Conservation (phyloP, 176 grass and related monocot genomes). For the Saccharum officinarum region DNA sequence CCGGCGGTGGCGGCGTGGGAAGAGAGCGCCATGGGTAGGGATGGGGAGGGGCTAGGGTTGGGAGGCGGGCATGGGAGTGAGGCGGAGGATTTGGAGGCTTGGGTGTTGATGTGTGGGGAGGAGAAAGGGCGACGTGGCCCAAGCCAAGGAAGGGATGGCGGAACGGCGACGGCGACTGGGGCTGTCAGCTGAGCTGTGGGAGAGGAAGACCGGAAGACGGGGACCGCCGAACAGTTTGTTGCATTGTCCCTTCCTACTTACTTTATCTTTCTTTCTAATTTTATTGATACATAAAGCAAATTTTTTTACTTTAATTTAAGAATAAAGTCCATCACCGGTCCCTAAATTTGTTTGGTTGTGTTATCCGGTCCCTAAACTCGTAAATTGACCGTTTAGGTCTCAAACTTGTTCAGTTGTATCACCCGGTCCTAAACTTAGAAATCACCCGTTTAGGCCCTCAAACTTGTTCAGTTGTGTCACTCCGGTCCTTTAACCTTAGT, state of each 20-base stretch:
- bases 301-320: no score
- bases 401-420: no score
- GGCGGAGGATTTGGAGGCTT: constrained; percentile 21
- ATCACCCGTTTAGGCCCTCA: no score
- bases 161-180: not conserved
- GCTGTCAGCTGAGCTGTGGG: not conserved
- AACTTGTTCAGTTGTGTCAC: no score
- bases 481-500: no score
- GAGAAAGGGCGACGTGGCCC: constrained; percentile 48
- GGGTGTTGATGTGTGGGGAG: constrained; percentile 23
- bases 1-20: constrained; percentile 27
- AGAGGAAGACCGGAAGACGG: not conserved
- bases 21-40: constrained; percentile 48
- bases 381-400: no score
- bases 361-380: no score
- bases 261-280: no score
- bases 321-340: no score
- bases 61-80: constrained; percentile 28
- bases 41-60: not conserved
- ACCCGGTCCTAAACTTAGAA: no score
- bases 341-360: no score
- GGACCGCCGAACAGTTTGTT: not conserved
- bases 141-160: not conserved
- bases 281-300: no score
- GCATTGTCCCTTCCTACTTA: not conserved